Evolutionary conservation across 208 protist species (phyloP).

Genomic region (Vickermania ingenoplastis): DNA sequence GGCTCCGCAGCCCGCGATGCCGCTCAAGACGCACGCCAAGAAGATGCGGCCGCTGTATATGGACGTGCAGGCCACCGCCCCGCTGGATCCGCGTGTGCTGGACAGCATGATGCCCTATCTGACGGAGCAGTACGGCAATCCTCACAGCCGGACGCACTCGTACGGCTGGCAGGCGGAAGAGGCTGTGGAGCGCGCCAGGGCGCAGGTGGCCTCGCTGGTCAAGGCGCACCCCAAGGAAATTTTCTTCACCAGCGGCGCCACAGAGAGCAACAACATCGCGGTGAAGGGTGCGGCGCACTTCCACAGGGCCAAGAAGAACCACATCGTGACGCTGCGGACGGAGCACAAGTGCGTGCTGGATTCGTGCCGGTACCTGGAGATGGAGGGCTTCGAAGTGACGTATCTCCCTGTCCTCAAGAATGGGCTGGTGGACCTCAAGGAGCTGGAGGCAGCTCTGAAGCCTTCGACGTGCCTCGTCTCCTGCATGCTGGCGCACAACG

Average conservation of each 20-base stretch:
- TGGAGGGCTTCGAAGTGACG: conserved; percentile 94
- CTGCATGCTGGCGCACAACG: conserved; percentile 99
- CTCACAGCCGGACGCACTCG: conserved; percentile 96
- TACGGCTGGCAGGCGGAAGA: conserved; percentile 96
- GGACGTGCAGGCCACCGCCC: conserved; percentile 94
- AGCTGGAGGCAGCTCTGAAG: conserved; percentile 88
- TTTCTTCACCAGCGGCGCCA: conserved; percentile 99
- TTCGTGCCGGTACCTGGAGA: conserved; percentile 95
- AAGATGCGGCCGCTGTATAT: conserved; percentile 87
- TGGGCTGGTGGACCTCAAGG: conserved; percentile 93
- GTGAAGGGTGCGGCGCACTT: conserved; percentile 98
- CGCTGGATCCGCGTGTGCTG: conserved; percentile 96
- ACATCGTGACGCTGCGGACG: conserved; percentile 96
- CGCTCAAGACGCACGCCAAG: neutral
- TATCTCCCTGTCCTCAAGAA: conserved; percentile 97
- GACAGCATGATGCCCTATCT: conserved; percentile 98
- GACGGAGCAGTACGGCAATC: conserved; percentile 97
- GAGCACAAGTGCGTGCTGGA: conserved; percentile 99
- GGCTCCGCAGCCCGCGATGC: neutral
- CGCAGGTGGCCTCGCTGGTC: conserved; percentile 89
- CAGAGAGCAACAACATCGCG: conserved; percentile 99
- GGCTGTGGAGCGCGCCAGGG: conserved; percentile 93
- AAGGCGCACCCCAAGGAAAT: conserved; percentile 96
- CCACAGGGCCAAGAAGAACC: conserved; percentile 95
- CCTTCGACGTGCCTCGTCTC: conserved; percentile 95